Conservation (phyloP, 164 flowering plant species). For the Macadamia integrifolia region DNA sequence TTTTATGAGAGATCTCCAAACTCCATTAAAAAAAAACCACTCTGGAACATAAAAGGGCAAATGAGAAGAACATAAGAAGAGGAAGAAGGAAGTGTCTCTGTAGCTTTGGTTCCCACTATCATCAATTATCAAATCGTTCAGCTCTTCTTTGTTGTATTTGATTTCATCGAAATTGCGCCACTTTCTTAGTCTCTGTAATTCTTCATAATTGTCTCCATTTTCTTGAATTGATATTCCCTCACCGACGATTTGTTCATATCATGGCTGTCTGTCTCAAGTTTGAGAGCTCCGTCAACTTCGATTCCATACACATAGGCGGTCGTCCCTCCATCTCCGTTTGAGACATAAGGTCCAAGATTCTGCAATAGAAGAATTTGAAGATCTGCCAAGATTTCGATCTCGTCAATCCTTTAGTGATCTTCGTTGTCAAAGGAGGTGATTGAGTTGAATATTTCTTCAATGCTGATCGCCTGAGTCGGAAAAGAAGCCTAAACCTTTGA, state of each 20-base stretch:
- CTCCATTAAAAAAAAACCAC: not conserved
- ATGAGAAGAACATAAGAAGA: too few species aligned
- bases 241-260: not conserved
- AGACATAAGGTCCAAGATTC: slow-evolving; percentile 47
- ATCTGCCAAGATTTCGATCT: too few species aligned
- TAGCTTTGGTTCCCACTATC: not conserved
- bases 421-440: too few species aligned
- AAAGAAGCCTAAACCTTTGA: too few species aligned
- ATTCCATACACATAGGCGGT: slow-evolving; percentile 40
- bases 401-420: slow-evolving; percentile 3
- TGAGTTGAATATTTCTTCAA: too few species aligned
- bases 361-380: slow-evolving; percentile 15
- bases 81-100: too few species aligned
- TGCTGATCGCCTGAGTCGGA: too few species aligned
- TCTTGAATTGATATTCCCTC: slow-evolving; percentile 1
- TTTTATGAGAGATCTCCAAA: too few species aligned
- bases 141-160: too few species aligned
- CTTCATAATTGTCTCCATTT: not conserved
- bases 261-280: slow-evolving; percentile 26
- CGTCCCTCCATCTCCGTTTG: slow-evolving; percentile 44
- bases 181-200: not conserved
- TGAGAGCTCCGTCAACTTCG: slow-evolving; percentile 55
- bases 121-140: too few species aligned
- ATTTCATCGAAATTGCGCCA: too few species aligned
- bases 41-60: not conserved